phyloP scores from a whole-genome alignment of 495 filamentous ascomycete genomes.

The Talaromyces thailandensis region DNA sequence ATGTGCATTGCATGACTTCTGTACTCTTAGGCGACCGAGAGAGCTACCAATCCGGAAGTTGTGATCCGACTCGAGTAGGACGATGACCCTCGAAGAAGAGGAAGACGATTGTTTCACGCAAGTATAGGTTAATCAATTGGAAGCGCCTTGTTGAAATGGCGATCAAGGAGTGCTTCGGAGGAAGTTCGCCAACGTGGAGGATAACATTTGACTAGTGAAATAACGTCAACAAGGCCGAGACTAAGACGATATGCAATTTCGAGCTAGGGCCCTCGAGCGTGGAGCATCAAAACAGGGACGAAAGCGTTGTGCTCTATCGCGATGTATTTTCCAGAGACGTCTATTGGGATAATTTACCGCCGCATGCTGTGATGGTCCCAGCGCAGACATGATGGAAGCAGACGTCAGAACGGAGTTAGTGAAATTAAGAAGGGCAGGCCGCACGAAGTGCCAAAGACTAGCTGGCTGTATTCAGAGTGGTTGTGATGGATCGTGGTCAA shows the following conservation, averaged over 20 bases:
- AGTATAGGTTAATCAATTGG: background rate
- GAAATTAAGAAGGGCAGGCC: background rate
- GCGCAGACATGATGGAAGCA: background rate
- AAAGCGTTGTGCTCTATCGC: background rate
- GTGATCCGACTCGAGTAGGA: background rate
- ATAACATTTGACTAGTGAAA: background rate
- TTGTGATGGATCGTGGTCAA: background rate
- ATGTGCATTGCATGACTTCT: background rate
- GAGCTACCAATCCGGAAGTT: background rate
- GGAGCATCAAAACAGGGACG: background rate
- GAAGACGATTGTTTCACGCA: background rate
- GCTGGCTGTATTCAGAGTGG: background rate
- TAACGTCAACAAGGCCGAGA: background rate
- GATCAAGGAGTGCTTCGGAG: background rate
- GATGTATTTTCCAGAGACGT: background rate
- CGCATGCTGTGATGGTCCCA: background rate
- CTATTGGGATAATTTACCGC: background rate
- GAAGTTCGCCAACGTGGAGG: slow-evolving; percentile 5
- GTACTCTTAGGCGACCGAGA: background rate
- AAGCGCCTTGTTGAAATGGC: background rate
- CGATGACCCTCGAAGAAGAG: background rate
- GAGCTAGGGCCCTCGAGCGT: background rate
- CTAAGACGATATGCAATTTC: background rate
- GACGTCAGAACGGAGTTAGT: background rate
- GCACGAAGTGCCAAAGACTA: background rate